These are phyloP conservation scores for Peronospora belbahrii DNA, from an alignment of 352 stramenopile genomes.

Conservation along the genomic window DNA sequence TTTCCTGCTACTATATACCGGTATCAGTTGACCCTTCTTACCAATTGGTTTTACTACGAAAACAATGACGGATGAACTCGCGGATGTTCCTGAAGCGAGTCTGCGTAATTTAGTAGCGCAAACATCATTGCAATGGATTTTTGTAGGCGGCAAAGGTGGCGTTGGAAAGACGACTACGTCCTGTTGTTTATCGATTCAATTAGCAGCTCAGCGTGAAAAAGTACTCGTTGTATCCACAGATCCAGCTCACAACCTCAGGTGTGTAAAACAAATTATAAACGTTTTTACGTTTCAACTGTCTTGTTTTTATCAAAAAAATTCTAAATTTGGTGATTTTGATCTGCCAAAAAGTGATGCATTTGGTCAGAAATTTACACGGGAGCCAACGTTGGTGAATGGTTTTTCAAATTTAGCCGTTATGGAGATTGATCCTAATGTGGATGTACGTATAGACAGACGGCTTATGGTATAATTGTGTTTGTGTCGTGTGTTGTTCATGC, in stretches of 20 bases:
- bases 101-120: slow-evolving; percentile 88
- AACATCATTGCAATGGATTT: slow-evolving; percentile 90
- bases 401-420: slow-evolving; percentile 98
- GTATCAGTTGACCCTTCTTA: background rate
- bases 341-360: slow-evolving; percentile 94
- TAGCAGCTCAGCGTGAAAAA: slow-evolving; percentile 88
- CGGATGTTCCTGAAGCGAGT: slow-evolving; percentile 75
- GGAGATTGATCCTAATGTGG: slow-evolving; percentile 94
- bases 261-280: background rate
- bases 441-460: slow-evolving; percentile 49
- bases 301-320: too few species aligned
- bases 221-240: slow-evolving; percentile 99
- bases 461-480: too few species aligned
- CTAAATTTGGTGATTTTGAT: too few species aligned
- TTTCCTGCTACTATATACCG: too few species aligned
- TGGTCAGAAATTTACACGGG: slow-evolving; percentile 97
- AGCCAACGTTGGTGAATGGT: slow-evolving; percentile 95
- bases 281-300: too few species aligned
- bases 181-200: slow-evolving; percentile 92
- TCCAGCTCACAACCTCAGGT: slow-evolving; percentile 97
- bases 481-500: too few species aligned
- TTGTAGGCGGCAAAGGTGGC: slow-evolving; percentile 92
- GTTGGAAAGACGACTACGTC: slow-evolving; percentile 97
- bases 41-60: background rate
- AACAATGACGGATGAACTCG: slow-evolving; percentile 24